Conservation (phyloP, 2,329 filamentous ascomycete species). For the Paecilomyces sp. region DNA sequence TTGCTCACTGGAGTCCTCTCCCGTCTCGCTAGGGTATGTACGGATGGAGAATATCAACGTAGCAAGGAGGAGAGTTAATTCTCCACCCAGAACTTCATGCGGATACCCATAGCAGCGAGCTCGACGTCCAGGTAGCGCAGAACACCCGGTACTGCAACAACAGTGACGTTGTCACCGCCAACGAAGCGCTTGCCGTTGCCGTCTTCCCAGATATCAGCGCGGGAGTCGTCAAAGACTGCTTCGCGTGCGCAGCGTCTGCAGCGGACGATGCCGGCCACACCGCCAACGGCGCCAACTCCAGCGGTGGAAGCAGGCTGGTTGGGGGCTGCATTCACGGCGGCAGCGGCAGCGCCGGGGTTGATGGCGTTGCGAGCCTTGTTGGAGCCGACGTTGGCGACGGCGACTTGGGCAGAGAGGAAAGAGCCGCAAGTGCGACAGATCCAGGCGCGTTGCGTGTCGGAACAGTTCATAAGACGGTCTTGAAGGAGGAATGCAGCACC, state of each 20-base stretch:
- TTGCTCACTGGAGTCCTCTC: not conserved
- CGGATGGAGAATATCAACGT: too few species aligned
- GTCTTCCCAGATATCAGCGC: constrained; percentile 80
- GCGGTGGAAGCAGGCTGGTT: constrained; percentile 23
- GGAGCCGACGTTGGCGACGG: constrained; percentile 25
- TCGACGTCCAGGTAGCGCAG: constrained; percentile 92
- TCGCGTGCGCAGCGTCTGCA: constrained; percentile 72
- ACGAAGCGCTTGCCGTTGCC: constrained; percentile 75
- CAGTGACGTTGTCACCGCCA: constrained; percentile 82
- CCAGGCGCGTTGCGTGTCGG: constrained; percentile 83
- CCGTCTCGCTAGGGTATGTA: not conserved
- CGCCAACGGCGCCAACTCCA: constrained; percentile 56
- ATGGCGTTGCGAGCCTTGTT: constrained; percentile 13
- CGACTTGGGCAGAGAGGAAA: constrained; percentile 73
- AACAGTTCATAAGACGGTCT: constrained; percentile 94
- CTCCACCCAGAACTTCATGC: constrained; percentile 81
- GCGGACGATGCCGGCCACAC: constrained; percentile 57
- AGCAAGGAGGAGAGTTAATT: constrained; percentile 18
- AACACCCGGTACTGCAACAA: constrained; percentile 88
- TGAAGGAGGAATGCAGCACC: constrained; percentile 92
- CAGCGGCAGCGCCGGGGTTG: constrained; percentile 20
- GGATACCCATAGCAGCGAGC: constrained; percentile 90
- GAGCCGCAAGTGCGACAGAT: constrained; percentile 84
- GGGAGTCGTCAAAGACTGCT: constrained; percentile 54
- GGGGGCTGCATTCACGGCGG: constrained; percentile 22